Evolutionary conservation across 2,329 filamentous ascomycete species (phyloP).

Genomic region (Fusarium stilboides): DNA sequence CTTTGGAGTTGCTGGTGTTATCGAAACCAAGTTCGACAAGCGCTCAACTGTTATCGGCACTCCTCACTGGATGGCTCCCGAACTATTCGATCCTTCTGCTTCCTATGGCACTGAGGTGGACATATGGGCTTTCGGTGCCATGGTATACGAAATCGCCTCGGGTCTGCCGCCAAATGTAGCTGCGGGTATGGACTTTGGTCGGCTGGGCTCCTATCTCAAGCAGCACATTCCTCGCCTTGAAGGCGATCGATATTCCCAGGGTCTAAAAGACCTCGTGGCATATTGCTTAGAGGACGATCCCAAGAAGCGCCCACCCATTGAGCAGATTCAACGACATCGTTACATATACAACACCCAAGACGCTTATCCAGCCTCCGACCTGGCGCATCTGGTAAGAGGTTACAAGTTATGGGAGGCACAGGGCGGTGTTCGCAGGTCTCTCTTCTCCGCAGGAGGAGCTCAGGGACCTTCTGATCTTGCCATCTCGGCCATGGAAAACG

Average conservation of each 20-base stretch:
- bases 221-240: constrained; percentile 77
- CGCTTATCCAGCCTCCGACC: constrained; percentile 73
- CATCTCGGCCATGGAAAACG: constrained; percentile 64
- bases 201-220: constrained; percentile 71
- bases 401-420: constrained; percentile 83
- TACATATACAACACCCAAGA: constrained; percentile 76
- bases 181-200: constrained; percentile 63
- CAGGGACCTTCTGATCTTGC: constrained; percentile 65
- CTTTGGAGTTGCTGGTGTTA: constrained; percentile 85
- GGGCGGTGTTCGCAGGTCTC: constrained; percentile 78
- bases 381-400: constrained; percentile 77
- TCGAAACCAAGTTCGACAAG: constrained; percentile 83
- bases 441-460: constrained; percentile 73
- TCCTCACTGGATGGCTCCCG: constrained; percentile 89
- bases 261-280: constrained; percentile 78
- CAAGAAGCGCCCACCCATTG: constrained; percentile 76
- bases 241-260: constrained; percentile 78
- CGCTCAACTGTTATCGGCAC: constrained; percentile 86
- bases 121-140: constrained; percentile 88
- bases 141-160: constrained; percentile 85
- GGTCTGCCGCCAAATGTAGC: constrained; percentile 80
- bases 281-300: constrained; percentile 81
- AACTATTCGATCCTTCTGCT: constrained; percentile 76
- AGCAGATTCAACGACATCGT: constrained; percentile 77
- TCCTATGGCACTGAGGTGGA: constrained; percentile 82